Evolutionary conservation across 1,139 yeast genomes (phyloP), one percentile per base, ranked within the genome.

Genomic region (Suhomyces atakaporum): DNA sequence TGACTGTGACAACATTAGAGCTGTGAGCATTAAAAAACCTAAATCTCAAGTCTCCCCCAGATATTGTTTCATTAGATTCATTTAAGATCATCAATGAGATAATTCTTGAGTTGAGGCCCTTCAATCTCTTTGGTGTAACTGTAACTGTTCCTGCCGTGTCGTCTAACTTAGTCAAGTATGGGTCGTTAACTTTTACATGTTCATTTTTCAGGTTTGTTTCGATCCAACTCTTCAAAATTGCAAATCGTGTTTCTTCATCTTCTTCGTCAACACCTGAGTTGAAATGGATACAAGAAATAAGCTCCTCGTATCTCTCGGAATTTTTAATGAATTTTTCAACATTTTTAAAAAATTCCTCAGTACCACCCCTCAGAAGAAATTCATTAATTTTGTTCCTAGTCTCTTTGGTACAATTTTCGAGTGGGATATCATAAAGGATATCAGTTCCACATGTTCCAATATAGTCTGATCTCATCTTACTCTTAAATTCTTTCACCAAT

Each of bases 71-170:
- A 4, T 40, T 29, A 1, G 69, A 56, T 14, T 50, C 47, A 37
- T 66, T 66, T 12, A 49, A 49, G 45, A 66, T 54, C 41, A 50
- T 50, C 30, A 65, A 40, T 5, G 63, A 56, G 31, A 63, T 51
- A 13, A 61, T 49, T 33, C 49, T 54, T 5, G 65, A 54, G 22
- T 40, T 36, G 13, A 34, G 34, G 5, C 35, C 40, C 7, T 23
- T 10, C 10, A 33, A 24, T 12, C 34, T 42, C 36, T 41, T 43
- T 15, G 38, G 43, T 25, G 26, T 31, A 18, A 27, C 20, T 11
- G 29, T 33, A 3, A 39, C 37, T 3, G 28, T 26, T 22, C 10
- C 24, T 10, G 11, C 5, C 24, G 6, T 22, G n/a, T 19, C 21
- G 21, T 19, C 21, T 7, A n/a, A n/a, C n/a, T n/a, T n/a, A n/a